These are phyloP conservation scores for Trichophyton benhamiae DNA, from an alignment of 2,329 filamentous ascomycete species.

Conservation along the genomic window DNA sequence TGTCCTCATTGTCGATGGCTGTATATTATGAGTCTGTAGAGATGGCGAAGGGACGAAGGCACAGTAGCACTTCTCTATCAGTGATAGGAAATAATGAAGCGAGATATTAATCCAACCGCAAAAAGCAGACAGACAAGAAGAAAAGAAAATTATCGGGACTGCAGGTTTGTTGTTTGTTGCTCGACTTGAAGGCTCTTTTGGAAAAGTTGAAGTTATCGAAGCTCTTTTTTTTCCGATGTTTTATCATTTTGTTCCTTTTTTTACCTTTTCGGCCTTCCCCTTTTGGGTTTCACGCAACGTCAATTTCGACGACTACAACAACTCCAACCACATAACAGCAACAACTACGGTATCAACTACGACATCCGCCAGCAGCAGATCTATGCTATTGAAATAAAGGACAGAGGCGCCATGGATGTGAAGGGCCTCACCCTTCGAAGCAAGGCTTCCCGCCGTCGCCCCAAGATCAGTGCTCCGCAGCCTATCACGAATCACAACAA, in stretches of 20 bases:
- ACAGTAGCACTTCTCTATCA: not conserved
- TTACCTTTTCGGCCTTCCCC: not conserved
- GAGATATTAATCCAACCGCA: not conserved
- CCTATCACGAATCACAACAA: constrained; percentile 37
- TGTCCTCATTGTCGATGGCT: constrained; percentile 35
- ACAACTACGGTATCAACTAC: not conserved
- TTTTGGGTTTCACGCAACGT: constrained; percentile 2
- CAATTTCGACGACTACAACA: not conserved
- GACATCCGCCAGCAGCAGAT: not conserved
- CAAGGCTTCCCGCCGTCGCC: constrained; percentile 39
- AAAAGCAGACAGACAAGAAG: not conserved
- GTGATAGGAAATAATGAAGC: not conserved
- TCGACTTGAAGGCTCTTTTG: not conserved
- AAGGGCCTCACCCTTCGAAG: constrained; percentile 52
- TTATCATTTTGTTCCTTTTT: not conserved
- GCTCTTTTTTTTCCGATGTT: not conserved
- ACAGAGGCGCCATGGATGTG: constrained; percentile 33
- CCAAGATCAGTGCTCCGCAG: constrained; percentile 49
- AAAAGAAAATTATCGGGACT: not conserved
- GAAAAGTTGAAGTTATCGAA: not conserved
- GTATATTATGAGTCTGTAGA: not conserved
- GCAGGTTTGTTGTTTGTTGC: not conserved
- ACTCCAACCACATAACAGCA: not conserved
- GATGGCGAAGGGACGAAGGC: not conserved
- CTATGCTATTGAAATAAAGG: not conserved